Evolutionary conservation across 495 filamentous ascomycete genomes (phyloP).

Genomic region (Oidiodendron maius): DNA sequence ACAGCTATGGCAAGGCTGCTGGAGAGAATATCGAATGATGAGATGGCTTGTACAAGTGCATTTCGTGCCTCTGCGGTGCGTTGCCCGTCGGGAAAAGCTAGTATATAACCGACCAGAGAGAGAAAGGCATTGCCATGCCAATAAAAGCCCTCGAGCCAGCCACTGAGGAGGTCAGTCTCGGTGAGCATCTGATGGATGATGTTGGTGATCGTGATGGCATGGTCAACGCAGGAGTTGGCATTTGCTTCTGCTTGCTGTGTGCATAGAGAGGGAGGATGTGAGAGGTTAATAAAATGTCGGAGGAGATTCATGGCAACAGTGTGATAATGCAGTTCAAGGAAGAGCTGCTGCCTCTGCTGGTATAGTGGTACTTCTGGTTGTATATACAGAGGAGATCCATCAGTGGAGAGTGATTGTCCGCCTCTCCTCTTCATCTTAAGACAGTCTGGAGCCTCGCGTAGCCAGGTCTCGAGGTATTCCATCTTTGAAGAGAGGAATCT

Average conservation of each 20-base stretch:
- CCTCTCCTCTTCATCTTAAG: too few species aligned
- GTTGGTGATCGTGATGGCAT: slow-evolving; percentile 43
- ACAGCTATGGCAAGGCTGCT: slow-evolving; percentile 36
- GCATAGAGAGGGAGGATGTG: slow-evolving; percentile 5
- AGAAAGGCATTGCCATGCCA: slow-evolving; percentile 48
- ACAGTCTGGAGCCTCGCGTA: too few species aligned
- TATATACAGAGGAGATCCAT: too few species aligned
- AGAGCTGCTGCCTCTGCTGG: slow-evolving; percentile 44
- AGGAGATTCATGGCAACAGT: slow-evolving; percentile 36
- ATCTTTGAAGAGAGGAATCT: too few species aligned
- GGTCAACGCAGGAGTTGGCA: slow-evolving; percentile 33
- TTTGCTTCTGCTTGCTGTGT: slow-evolving; percentile 24
- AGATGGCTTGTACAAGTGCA: slow-evolving; percentile 33
- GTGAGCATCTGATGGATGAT: slow-evolving; percentile 44
- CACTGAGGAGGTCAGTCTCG: slow-evolving; percentile 35
- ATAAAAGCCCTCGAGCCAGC: slow-evolving; percentile 46
- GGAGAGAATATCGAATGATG: slow-evolving; percentile 40
- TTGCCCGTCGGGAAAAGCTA: slow-evolving; percentile 32
- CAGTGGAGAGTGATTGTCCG: too few species aligned
- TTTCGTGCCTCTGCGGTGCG: slow-evolving; percentile 27
- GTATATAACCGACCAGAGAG: slow-evolving; percentile 41
- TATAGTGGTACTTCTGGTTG: too few species aligned
- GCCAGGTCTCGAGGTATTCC: too few species aligned
- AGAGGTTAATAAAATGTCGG: slow-evolving; percentile 42
- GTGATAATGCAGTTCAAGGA: slow-evolving; percentile 47